Percentiles rank a stretch among this genome's conserved stretches.
Evolutionary conservation across 2,329 filamentous ascomycete genomes (phyloP).

Genomic region (Paecilomyces niveus): DNA sequence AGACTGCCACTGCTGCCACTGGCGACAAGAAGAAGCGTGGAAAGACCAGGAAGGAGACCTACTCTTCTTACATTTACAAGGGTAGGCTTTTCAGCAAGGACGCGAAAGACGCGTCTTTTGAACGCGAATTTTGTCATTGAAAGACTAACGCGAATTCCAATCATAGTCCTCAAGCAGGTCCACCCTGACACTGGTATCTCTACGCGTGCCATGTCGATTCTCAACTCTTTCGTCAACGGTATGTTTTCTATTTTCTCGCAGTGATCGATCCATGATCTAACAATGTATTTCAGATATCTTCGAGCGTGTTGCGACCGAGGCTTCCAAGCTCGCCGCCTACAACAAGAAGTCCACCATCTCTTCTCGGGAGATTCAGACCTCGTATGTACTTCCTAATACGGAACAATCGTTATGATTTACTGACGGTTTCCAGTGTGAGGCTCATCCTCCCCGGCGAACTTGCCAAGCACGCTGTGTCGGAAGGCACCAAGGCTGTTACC

Average conservation of each 20-base stretch:
- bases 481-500: slow-evolving; percentile 99
- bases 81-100: slow-evolving; percentile 47
- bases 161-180: slow-evolving; percentile 94
- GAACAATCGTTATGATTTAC: slow-evolving; percentile 4
- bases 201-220: slow-evolving; percentile 98
- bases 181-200: slow-evolving; percentile 99
- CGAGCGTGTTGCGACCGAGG: slow-evolving; percentile 97
- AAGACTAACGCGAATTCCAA: slow-evolving; percentile 14
- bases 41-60: slow-evolving; percentile 99
- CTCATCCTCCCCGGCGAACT: slow-evolving; percentile 97
- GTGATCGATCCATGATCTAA: background rate
- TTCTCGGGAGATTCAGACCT: slow-evolving; percentile 98
- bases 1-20: slow-evolving; percentile 74
- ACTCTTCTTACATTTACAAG: slow-evolving; percentile 99
- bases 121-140: background rate
- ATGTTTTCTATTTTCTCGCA: slow-evolving; percentile 30
- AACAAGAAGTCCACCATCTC: slow-evolving; percentile 99
- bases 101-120: slow-evolving; percentile 1
- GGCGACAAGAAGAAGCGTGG: slow-evolving; percentile 99
- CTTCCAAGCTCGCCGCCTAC: slow-evolving; percentile 97
- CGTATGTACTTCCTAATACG: slow-evolving; percentile 43
- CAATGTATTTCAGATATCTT: slow-evolving; percentile 72
- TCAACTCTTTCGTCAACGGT: slow-evolving; percentile 99
- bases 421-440: slow-evolving; percentile 57
- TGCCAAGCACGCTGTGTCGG: slow-evolving; percentile 98